Base-by-base conservation (phyloP, 129 eudicot species). In the Ambrosia artemisiifolia region DNA sequence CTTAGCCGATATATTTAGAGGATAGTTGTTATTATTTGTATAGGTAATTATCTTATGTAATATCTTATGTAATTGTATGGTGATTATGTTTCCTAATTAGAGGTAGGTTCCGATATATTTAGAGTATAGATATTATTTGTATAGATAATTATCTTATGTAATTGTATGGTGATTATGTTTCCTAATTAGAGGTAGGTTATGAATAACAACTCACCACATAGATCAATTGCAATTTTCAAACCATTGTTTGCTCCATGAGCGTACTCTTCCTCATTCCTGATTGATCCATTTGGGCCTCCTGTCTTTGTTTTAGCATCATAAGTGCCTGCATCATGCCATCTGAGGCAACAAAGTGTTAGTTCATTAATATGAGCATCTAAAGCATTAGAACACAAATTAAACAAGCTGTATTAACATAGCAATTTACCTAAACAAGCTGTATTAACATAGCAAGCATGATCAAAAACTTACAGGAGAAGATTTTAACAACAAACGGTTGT, bases 301-400 rank as follows among this genome's bases (percentile, higher is more conserved):
- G 95, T 90, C 82, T 83, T 90, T 30, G 96, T 84, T 63, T 79
- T 88, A 32, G 85, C 90, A 77, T 94, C 96, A 67, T 85, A 94
- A 36, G 96, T 94, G 5, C 98, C 98, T 5, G 98, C 98, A 74
- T 94, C 98, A 56, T 93, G 96, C 96, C 98, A 93, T 79, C 98
- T 92, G 76, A 70, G 75, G 42, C 35, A 65, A 44, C 54, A 68
- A 61, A 72, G 55, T 61, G 19, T 59, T 30, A 49, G 40, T 42
- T 30, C 11, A 42, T 64, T 40, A 12, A 2, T 11, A 78, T 35
- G 12, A 36, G 36, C 35, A 67, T 56, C 57, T 19, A 44, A 34
- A 28, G 59, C 65, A 32, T 60, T 32, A 11, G 5, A 42, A 13
- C 47, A 28, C 46, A 44, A 14, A 10, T 10, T 40, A 40, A 40